Evolutionary conservation across 441 rosid species (phyloP).

Genomic region (Erodium trifolium): DNA sequence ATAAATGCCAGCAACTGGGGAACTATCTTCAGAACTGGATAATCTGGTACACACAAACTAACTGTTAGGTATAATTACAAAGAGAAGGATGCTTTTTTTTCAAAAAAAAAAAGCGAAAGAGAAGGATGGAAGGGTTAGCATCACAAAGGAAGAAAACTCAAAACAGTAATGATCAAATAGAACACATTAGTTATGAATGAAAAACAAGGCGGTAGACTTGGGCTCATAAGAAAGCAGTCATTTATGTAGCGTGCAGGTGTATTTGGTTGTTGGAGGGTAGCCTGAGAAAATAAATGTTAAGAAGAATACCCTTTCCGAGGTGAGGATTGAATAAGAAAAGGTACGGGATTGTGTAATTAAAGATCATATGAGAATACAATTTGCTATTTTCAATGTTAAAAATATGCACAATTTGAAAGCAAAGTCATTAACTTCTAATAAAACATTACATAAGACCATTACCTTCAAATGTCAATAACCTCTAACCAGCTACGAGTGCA

Average conservation of each 20-base stretch:
- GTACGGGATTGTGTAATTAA: too few relatives aligned
- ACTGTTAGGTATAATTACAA: not conserved
- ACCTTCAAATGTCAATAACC: slow-evolving; percentile 15
- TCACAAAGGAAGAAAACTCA: not conserved
- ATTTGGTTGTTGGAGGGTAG: not conserved
- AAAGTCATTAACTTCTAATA: not conserved
- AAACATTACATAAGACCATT: not conserved
- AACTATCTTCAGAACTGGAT: slow-evolving; percentile 20
- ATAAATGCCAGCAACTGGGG: slow-evolving; percentile 26
- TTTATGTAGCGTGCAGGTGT: not conserved
- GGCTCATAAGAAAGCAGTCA: not conserved
- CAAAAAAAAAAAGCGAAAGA: too few relatives aligned
- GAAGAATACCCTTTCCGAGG: too few relatives aligned
- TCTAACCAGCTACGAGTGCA: slow-evolving; percentile 15
- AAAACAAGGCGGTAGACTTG: not conserved
- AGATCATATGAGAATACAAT: not conserved
- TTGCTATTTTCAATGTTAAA: not conserved
- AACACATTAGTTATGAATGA: not conserved
- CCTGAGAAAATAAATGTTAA: not conserved
- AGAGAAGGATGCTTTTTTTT: not conserved
- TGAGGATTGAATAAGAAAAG: too few relatives aligned
- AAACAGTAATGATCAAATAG: not conserved
- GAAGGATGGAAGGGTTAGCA: not conserved
- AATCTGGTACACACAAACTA: slow-evolving; percentile 26
- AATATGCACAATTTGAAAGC: not conserved